Evolutionary conservation across 1,139 yeast genomes (phyloP), one percentile per base, ranked within the genome.

Genomic region (Diutina catenulata): DNA sequence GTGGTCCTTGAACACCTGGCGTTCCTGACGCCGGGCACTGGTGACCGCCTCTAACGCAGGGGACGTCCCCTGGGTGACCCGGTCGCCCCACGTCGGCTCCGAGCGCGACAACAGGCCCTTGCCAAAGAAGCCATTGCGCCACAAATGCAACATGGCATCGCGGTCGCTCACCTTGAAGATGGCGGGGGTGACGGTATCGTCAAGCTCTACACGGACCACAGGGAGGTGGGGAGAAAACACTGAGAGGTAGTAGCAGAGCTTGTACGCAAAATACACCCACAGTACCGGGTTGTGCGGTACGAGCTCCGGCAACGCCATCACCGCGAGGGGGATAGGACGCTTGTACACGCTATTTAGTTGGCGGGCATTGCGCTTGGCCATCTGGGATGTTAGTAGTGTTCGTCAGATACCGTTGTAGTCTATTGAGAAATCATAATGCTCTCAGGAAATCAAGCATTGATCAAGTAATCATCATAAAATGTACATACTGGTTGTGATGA

Each of bases 351-450:
- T 64, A 29, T 56, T 52, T 44, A 59, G 56, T 42, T 66, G 59
- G 40, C 63, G 53, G 42, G 42, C 39, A 37, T 41, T 40, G 25
- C 45, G 44, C 43, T 43, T 50, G 40, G 52, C 52, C 43, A 55
- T 56, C 38, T 52, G 53, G 22, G 23, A 16, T 3, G 28, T 26
- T 33, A 33, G 31, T 28, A 36, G n/a, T 29, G 37, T 40, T 39
- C 39, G 44, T 87, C 97, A 87, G 97, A 87, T 87, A 87, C 97
- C 97, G 97, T 87, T 87, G 96, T 87, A 87, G 97, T 88, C 96
- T 79, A 74, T 77, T 76, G 35, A 31, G n/a, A 21, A 31, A 31
- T 31, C n/a, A 27, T 15, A 20, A 31, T 31, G 35, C 35, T 31
- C 20, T 31, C 35, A 20, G n/a, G 35, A 21, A n/a, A 20, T 31